Base-by-base conservation (phyloP, 345 rosid species). In the Aegle marmelos region DNA sequence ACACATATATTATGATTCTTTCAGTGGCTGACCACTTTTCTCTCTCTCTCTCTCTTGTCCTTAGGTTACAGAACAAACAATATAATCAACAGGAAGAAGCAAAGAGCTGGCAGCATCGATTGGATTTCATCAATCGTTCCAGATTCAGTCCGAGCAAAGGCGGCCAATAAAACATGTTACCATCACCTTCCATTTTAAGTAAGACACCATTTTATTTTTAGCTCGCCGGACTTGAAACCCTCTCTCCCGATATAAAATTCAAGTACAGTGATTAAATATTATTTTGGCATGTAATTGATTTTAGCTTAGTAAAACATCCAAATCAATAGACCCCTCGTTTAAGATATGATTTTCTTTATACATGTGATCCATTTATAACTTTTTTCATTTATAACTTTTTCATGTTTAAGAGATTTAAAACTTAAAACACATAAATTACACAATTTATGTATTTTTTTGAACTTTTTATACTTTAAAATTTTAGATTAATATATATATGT, bases 391-490 rank as follows among this genome's bases (percentile, higher is more conserved):
- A n/a, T n/a, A n/a, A n/a, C n/a, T n/a, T n/a, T n/a, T n/a, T n/a
- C n/a, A n/a, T n/a, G n/a, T n/a, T n/a, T n/a, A n/a, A n/a, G n/a
- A n/a, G n/a, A n/a, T n/a, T 7, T 37, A 0, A 37, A 37, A 37
- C 9, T 37, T 37, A 37, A 37, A 37, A 36, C 0, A 5, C 7
- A 36, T 8, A n/a, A n/a, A n/a, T n/a, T n/a, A n/a, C n/a, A n/a
- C 37, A 2, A 0, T 36, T 36, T 36, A 1, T 6, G 8, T 36
- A 36, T 36, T 36, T 36, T 36, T 36, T 36, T 5, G 0, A 0
- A 7, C 0, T 7, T 36, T 36, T 0, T 36, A 7, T 0, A 36
- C 0, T 36, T 7, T 36, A 7, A 36, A 36, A 36, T 36, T 36
- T 36, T 0, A 36, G 0, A 48, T 6, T 2, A 48, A 48, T 13